Percentiles rank a stretch among this genome's conserved stretches.
phyloP scores from a whole-genome alignment of 2,329 filamentous ascomycete species.

The Sporothrix phasma region DNA sequence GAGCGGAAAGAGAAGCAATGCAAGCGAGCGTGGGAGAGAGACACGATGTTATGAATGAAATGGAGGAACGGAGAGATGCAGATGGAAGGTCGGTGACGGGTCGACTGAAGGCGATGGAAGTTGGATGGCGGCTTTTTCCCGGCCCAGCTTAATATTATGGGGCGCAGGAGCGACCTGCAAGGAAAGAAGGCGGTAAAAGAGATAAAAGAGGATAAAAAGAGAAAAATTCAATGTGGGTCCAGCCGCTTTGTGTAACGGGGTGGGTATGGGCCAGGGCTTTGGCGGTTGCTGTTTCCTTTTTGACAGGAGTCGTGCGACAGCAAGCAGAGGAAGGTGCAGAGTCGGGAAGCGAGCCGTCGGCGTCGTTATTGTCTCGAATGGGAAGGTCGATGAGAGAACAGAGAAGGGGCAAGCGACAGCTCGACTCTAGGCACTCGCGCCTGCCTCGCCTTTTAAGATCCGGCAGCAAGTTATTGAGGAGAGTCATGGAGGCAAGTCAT shows the following conservation, averaged over 20 bases:
- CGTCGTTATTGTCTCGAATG: background rate
- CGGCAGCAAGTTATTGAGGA: background rate
- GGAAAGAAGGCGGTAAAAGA: slow-evolving; percentile 16
- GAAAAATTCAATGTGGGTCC: slow-evolving; percentile 15
- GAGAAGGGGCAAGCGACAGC: background rate
- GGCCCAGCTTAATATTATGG: slow-evolving; percentile 3
- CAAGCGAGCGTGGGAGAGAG: background rate
- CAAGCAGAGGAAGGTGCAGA: background rate
- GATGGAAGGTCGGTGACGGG: background rate
- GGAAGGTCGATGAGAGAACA: background rate
- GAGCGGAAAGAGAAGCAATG: slow-evolving; percentile 8
- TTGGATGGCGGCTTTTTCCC: slow-evolving; percentile 6
- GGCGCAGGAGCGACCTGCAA: background rate
- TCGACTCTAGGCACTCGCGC: background rate
- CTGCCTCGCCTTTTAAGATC: background rate
- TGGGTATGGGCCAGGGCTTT: background rate
- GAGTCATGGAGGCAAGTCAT: background rate
- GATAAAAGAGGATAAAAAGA: slow-evolving; percentile 18
- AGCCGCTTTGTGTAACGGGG: slow-evolving; percentile 4
- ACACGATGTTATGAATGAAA: slow-evolving; percentile 3
- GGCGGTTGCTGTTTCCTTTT: slow-evolving; percentile 7
- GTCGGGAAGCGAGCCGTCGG: background rate
- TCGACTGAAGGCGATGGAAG: slow-evolving; percentile 4
- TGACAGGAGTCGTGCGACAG: background rate
- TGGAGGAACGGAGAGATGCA: background rate